Evolutionary conservation across 2,329 filamentous ascomycete species (phyloP).

Genomic region (Botrytis sinoallii): DNA sequence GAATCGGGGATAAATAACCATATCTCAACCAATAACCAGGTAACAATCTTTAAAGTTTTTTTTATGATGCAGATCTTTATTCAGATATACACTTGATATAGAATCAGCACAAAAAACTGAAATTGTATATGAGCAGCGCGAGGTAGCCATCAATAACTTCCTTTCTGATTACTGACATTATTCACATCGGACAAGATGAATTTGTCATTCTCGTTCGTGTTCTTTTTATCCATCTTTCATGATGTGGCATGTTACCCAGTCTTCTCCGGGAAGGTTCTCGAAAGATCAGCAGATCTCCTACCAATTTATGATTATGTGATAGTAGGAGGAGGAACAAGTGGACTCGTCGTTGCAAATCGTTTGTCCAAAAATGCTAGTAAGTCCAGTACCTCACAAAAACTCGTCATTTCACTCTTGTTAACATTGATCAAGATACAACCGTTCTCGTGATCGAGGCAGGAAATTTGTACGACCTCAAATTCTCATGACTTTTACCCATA

Average conservation of each 20-base stretch:
- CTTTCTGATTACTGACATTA: neutral
- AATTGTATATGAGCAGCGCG: neutral
- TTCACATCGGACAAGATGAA: neutral
- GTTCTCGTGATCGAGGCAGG: slow-evolving; percentile 18
- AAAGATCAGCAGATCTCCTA: slow-evolving; percentile 1
- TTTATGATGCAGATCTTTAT: neutral
- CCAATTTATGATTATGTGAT: slow-evolving; percentile 19
- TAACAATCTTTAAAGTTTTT: neutral
- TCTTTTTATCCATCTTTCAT: neutral
- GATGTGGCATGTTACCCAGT: neutral
- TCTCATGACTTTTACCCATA: neutral
- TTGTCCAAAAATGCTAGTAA: slow-evolving; percentile 5
- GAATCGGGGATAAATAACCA: neutral
- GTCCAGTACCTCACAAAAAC: neutral
- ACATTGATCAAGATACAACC: neutral
- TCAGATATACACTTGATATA: neutral
- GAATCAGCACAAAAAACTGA: neutral
- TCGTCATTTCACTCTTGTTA: neutral
- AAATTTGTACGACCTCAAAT: neutral
- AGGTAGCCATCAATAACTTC: neutral
- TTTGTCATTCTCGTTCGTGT: neutral
- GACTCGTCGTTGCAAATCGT: slow-evolving; percentile 14
- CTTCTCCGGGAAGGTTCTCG: neutral
- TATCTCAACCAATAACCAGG: neutral
- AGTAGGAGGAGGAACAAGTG: slow-evolving; percentile 18